Percentiles rank a stretch among this genome's conserved stretches.
phyloP scores from a whole-genome alignment of 495 filamentous ascomycete genomes.

The Neurospora sublineolata region DNA sequence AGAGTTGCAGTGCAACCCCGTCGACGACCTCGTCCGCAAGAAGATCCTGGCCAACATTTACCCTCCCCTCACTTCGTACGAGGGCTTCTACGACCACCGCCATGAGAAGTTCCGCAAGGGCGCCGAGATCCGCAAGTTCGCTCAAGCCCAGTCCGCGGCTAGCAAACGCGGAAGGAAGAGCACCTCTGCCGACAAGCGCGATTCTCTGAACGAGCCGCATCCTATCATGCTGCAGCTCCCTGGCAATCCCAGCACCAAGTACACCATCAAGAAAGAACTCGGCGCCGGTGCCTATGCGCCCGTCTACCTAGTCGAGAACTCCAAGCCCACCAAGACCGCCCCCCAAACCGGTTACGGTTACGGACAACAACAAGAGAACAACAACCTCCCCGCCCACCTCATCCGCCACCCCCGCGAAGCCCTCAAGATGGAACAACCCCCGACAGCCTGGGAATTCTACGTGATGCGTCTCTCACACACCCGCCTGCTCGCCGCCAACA shows the following conservation, averaged over 20 bases:
- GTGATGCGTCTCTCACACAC: conserved; percentile 75
- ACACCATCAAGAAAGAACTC: conserved; percentile 76
- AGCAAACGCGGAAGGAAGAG: conserved; percentile 49
- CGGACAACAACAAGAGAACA: conserved; percentile 29
- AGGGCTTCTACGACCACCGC: conserved; percentile 65
- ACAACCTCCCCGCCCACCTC: conserved; percentile 25
- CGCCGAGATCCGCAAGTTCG: conserved; percentile 66
- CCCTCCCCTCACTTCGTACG: conserved; percentile 58
- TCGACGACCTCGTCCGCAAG: conserved; percentile 58
- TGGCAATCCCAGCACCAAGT: conserved; percentile 41
- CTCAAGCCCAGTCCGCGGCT: conserved; percentile 40
- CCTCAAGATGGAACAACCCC: conserved; percentile 81
- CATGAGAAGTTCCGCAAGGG: conserved; percentile 46
- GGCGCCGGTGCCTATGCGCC: conserved; percentile 90
- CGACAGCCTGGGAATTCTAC: conserved; percentile 89
- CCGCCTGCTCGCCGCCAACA: conserved; percentile 45
- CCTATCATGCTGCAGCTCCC: conserved; percentile 53
- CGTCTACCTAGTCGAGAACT: conserved; percentile 79
- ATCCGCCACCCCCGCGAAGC: conserved; percentile 57
- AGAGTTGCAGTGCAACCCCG: conserved; percentile 78
- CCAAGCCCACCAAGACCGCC: conserved; percentile 24
- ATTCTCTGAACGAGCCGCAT: conserved; percentile 37
- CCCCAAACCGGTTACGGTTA: conserved; percentile 18
- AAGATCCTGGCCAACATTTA: conserved; percentile 62
- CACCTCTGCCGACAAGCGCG: conserved; percentile 41